Base-by-base conservation (phyloP, 176 grass and related monocot species). In the Raddia guianensis region DNA sequence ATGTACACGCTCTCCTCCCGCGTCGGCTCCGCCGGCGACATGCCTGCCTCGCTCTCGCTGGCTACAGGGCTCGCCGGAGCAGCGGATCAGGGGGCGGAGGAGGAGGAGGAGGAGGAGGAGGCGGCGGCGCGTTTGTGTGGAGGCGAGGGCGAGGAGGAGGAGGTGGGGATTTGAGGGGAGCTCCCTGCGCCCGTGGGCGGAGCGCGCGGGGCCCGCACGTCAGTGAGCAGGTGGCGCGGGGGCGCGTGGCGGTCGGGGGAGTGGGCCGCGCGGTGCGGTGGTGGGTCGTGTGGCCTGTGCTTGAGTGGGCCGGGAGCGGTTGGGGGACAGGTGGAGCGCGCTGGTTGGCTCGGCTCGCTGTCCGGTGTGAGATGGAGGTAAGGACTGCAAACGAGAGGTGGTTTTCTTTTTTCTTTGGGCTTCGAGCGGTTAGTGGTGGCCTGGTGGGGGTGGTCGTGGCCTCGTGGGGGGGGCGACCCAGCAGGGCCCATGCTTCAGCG, bases 1-100 rank as follows among this genome's bases (percentile, higher is more conserved):
- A 90, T 92, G 84, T 95, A 95, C 72, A 95, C 93, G 82, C 87
- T 90, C 93, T 92, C 93, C 84, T 95, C 92, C 61, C 92, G 43
- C 61, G 89, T 85, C 16, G 87, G 72, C 87, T 90, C 88, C 73
- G 78, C 53, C 52, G 83, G 83, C 67, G 88, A 90, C 88, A 90
- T 90, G 88, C 72, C 46, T 42, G 16, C 46, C 37, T 40, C 37
- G 3, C 37, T 40, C 37, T 40, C 37, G 32, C 3, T 40, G 20
- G 20, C 49, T 48, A 66, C 73, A 54, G 19, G 57, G 72, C 34
- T 64, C 10, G 47, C 43, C 1, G 74, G 74, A 40, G 11, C 63
- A 62, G 70, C 3, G 49, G 86, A 84, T 83, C 80, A 43, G 15
- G 40, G 3, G 18, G 6, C n/a, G 0, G 27, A 27, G 27, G 27